Conservation (phyloP, 2,329 filamentous ascomycete species). For the Diaporthe destruens region DNA sequence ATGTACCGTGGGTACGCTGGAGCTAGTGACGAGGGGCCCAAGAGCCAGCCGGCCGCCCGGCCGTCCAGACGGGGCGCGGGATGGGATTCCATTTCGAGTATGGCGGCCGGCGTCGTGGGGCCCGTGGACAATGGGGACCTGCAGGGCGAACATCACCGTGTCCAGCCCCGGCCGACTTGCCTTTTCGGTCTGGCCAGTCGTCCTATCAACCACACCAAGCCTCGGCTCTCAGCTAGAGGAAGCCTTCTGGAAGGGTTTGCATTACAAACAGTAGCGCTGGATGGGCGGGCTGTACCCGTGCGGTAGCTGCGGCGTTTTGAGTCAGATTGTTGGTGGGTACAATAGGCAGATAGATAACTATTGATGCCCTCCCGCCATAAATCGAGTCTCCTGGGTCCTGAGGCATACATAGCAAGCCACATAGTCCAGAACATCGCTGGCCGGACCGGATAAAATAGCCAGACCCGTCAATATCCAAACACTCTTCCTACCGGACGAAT, state of each 20-base stretch:
- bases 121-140: conserved; percentile 22
- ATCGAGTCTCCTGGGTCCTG: not conserved
- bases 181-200: conserved; percentile 26
- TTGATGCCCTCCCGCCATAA: not conserved
- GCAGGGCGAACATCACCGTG: conserved; percentile 32
- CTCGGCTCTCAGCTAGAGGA: conserved; percentile 21
- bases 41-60: conserved; percentile 11
- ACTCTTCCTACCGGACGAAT: not conserved
- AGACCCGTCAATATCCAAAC: no score
- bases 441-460: not conserved
- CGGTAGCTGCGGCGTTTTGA: conserved; percentile 11
- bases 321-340: conserved; percentile 3
- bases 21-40: conserved; percentile 14
- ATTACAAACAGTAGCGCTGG: conserved; percentile 30
- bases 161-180: conserved; percentile 33
- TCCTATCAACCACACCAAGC: conserved; percentile 23
- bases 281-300: conserved; percentile 24
- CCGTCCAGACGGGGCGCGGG: conserved; percentile 31
- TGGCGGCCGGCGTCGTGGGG: conserved; percentile 31
- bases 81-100: conserved; percentile 34
- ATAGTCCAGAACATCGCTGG: not conserved
- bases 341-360: conserved; percentile 8
- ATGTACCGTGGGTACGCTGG: not conserved
- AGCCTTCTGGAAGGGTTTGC: conserved; percentile 4
- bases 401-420: not conserved